Evolutionary conservation across 1,284 basidiomycete genomes (phyloP).

Genomic region (Puccinia sorghi): DNA sequence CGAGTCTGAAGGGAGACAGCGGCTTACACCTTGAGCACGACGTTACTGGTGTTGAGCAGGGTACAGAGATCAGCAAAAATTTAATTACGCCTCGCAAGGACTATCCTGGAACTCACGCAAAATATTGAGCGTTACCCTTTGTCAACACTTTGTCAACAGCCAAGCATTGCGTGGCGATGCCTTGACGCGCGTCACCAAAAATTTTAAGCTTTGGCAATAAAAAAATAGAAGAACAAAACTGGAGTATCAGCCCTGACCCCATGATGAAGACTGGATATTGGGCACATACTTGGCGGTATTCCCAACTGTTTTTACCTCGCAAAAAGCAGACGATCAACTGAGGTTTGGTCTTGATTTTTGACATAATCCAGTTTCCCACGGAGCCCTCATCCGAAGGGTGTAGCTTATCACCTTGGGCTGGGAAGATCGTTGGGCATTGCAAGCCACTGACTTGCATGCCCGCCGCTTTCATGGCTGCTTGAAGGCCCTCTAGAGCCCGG

Average conservation of each 20-base stretch:
- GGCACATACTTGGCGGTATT: conserved; percentile 35
- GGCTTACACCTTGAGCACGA: conserved; percentile 43
- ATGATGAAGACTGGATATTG: neutral
- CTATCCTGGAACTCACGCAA: conserved; percentile 32
- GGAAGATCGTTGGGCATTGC: conserved; percentile 9
- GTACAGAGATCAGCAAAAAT: conserved; percentile 5
- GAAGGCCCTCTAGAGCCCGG: conserved; percentile 7
- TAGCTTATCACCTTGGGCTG: neutral
- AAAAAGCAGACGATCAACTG: conserved; percentile 45
- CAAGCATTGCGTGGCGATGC: conserved; percentile 43
- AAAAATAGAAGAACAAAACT: neutral
- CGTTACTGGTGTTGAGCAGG: conserved; percentile 20
- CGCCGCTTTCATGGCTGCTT: neutral
- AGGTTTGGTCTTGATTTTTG: conserved; percentile 31
- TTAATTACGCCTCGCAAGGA: neutral
- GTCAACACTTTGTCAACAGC: conserved; percentile 29
- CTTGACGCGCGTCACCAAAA: conserved; percentile 41
- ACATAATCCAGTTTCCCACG: conserved; percentile 46
- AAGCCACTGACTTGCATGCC: conserved; percentile 20
- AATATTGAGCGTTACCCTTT: conserved; percentile 46
- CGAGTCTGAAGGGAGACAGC: neutral
- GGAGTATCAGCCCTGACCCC: neutral
- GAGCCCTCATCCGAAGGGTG: neutral
- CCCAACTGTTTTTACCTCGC: conserved; percentile 41
- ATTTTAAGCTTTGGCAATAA: conserved; percentile 43